Percentiles rank a stretch among this genome's conserved stretches.
phyloP scores from a whole-genome alignment of 257 asterid species.

The Dorcoceras hygrometricum region DNA sequence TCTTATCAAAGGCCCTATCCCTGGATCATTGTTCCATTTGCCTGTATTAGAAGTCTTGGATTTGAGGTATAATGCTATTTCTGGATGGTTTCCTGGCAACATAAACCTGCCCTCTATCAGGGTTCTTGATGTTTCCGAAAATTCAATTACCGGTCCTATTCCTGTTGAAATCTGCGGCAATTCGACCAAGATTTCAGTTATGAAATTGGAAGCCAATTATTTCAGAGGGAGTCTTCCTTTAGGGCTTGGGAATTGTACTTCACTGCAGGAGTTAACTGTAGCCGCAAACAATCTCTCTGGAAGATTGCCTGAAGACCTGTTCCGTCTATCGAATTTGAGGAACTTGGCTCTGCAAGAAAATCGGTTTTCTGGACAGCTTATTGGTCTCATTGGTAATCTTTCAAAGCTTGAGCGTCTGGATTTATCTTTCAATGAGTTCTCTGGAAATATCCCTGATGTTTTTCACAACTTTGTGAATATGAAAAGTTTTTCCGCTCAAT shows the following conservation, averaged over 20 bases:
- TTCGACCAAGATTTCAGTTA: conserved; percentile 42
- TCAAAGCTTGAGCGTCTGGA: conserved; percentile 55
- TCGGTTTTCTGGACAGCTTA: conserved; percentile 50
- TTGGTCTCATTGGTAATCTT: conserved; percentile 53
- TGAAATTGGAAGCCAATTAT: conserved; percentile 43
- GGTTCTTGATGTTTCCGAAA: conserved; percentile 52
- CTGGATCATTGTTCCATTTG: conserved; percentile 49
- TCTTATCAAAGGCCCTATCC: conserved; percentile 49
- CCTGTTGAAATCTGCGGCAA: conserved; percentile 63
- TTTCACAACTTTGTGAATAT: conserved; percentile 44
- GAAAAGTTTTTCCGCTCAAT: conserved; percentile 59
- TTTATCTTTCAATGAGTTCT: conserved; percentile 50
- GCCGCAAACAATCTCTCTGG: conserved; percentile 51
- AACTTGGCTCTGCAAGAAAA: conserved; percentile 51
- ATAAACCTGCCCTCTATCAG: conserved; percentile 49
- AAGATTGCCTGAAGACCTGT: conserved; percentile 58
- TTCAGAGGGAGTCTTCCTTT: conserved; percentile 42
- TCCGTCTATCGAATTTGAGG: conserved; percentile 39
- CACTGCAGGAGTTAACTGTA: conserved; percentile 48
- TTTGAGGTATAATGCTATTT: conserved; percentile 50
- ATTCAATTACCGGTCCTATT: conserved; percentile 42
- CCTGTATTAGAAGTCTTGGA: conserved; percentile 52
- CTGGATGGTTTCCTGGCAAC: conserved; percentile 42
- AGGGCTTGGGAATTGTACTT: conserved; percentile 53
- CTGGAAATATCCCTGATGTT: conserved; percentile 59